Percentiles rank a stretch among this genome's conserved stretches.
These are phyloP conservation scores for Sugiyamaella castrensis DNA, from an alignment of 1,139 yeast genomes.

Conservation along the genomic window DNA sequence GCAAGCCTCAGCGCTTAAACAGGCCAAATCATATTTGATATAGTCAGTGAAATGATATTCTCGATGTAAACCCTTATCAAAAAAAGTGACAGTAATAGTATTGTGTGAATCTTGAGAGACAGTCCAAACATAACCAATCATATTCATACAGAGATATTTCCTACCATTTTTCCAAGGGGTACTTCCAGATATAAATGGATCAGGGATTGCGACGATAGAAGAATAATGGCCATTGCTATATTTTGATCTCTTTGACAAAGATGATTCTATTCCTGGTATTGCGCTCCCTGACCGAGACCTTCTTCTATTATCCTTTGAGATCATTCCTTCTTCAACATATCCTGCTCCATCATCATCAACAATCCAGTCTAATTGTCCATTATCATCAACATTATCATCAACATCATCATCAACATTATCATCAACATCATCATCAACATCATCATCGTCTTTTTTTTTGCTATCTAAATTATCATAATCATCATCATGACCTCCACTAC, in stretches of 20 bases:
- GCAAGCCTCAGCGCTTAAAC: conserved; percentile 64
- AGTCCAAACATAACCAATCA: conserved; percentile 79
- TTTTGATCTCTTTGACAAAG: conserved; percentile 3
- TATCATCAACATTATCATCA: conserved; percentile 34
- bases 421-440: too few relatives aligned
- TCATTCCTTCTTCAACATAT: conserved; percentile 29
- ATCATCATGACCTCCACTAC: conserved; percentile 18
- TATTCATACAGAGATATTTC: conserved; percentile 77
- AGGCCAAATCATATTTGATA: conserved; percentile 68
- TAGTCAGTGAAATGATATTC: conserved; percentile 87
- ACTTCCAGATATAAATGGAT: conserved; percentile 70
- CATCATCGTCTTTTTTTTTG: too few relatives aligned
- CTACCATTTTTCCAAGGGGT: conserved; percentile 76
- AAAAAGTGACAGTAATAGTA: conserved; percentile 80
- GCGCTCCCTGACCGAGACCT: neutral
- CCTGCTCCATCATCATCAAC: conserved; percentile 59
- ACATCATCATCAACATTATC: conserved; percentile 21
- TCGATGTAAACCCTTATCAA: conserved; percentile 72
- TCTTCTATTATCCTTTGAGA: neutral
- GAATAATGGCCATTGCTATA: neutral
- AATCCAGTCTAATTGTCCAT: conserved; percentile 42
- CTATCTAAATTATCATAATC: conserved; percentile 17
- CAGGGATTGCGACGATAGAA: conserved; percentile 2
- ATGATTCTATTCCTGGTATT: neutral
- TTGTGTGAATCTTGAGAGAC: conserved; percentile 61